Base-by-base conservation (phyloP, 208 protist genomes). In the Trypanosoma grayi region DNA sequence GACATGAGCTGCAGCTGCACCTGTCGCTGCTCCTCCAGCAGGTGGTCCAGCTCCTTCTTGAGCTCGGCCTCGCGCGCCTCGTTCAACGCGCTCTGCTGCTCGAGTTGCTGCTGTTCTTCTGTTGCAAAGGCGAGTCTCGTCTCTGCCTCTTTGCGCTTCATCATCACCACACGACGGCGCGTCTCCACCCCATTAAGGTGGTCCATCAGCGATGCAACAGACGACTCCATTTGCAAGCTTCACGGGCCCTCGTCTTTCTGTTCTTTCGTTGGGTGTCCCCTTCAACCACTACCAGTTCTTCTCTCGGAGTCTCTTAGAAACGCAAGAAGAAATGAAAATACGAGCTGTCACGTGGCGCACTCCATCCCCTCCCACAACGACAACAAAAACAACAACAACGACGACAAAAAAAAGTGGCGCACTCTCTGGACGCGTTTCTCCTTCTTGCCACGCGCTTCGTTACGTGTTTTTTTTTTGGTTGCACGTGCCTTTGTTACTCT, bases 141-240 rank as follows among this genome's bases (percentile, higher is more conserved):
- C 56, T 95, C 83, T 11, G 79, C 59, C 64, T 93, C 83, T 52
- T 90, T 89, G 46, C 81, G 73, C 9, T 63, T 70, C 73, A 92
- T 88, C 27, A 70, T 65, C 16, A 90, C 64, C 40, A 95, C 40
- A 14, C 87, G 75, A 0, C 85, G 83, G 50, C 82, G 75, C 46
- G 75, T 85, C 44, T 95, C 85, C n/a, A 92, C 73, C 14, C 79
- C 73, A 28, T 84, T 83, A 46, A 93, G 80, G 40, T 79, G 79
- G 20, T 88, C 80, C 56, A 95, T 87, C 43, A 95, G 72, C 0
- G 53, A 68, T 4, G 60, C 52, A 1, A 79, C 77, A 5, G 76
- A 83, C 0, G 71, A 68, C 63, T 94, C 81, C 65, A 71, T 71
- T 20, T 30, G 27, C 31, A 16, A 37, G 24, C 6, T 20, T 6